Evolutionary conservation across 495 filamentous ascomycete species (phyloP).

Genomic region (Cryomyces minteri): DNA sequence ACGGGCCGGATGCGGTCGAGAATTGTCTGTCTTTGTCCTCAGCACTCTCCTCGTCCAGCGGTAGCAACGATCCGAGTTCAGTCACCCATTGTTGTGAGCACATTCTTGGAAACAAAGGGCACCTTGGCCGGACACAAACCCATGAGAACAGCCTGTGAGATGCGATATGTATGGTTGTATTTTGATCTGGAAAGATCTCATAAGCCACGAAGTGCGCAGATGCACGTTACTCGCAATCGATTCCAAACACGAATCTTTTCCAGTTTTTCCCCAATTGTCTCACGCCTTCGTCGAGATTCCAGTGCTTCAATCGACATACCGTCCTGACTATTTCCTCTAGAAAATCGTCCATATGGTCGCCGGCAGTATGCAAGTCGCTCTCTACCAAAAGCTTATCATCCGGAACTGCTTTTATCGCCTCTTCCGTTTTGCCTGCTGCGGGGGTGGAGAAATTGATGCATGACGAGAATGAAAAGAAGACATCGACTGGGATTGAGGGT

Average conservation of each 20-base stretch:
- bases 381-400: slow-evolving; percentile 68
- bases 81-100: no score
- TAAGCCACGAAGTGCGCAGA: no score
- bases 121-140: no score
- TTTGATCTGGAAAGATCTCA: no score
- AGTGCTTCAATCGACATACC: slow-evolving; percentile 62
- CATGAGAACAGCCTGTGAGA: no score
- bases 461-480: slow-evolving; percentile 81
- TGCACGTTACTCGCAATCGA: no score
- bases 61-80: no score
- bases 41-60: no score
- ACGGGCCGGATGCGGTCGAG: no score
- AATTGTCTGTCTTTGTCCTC: no score
- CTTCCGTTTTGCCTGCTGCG: slow-evolving; percentile 27
- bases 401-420: slow-evolving; percentile 57
- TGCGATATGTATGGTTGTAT: no score
- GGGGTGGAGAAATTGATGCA: slow-evolving; percentile 58
- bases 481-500: slow-evolving; percentile 50
- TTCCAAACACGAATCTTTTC: slow-evolving; percentile 58
- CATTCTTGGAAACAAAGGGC: no score
- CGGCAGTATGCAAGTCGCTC: slow-evolving; percentile 79
- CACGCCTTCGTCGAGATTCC: slow-evolving; percentile 56
- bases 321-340: slow-evolving; percentile 55
- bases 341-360: slow-evolving; percentile 58
- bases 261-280: slow-evolving; percentile 57